Percentiles rank a stretch among this genome's conserved stretches.
phyloP scores from a whole-genome alignment of 148 eudicot genomes.

The Selenicereus undatus region DNA sequence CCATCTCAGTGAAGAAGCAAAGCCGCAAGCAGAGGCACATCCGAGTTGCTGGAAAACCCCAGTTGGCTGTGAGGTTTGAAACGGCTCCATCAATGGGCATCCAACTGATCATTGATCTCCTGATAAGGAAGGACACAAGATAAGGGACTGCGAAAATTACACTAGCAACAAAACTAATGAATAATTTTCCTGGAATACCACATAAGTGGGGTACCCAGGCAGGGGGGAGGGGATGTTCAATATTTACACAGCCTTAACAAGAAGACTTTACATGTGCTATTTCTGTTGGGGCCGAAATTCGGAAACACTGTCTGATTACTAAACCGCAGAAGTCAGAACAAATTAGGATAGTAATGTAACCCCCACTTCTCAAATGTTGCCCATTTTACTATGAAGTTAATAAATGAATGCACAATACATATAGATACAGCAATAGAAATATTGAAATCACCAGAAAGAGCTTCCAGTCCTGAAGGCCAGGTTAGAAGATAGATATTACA shows the following conservation, averaged over 20 bases:
- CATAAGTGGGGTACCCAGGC: background rate
- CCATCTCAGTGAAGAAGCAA: background rate
- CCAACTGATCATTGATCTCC: slow-evolving; percentile 22
- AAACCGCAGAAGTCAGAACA: too few relatives aligned
- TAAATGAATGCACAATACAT: background rate
- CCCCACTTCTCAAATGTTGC: too few relatives aligned
- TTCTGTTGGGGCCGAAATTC: too few relatives aligned
- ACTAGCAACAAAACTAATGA: background rate
- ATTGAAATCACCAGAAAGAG: slow-evolving; percentile 45
- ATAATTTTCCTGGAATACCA: background rate
- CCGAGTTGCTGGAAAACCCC: slow-evolving; percentile 19
- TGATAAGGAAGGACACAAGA: slow-evolving; percentile 2
- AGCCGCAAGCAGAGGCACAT: slow-evolving; percentile 18
- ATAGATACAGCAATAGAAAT: background rate
- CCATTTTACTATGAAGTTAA: background rate
- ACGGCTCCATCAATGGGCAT: slow-evolving; percentile 21
- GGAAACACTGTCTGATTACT: too few relatives aligned
- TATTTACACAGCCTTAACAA: too few relatives aligned
- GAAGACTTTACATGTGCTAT: too few relatives aligned
- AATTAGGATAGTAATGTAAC: too few relatives aligned
- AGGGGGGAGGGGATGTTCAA: too few relatives aligned
- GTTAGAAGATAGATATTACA: slow-evolving; percentile 26
- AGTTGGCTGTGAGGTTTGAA: slow-evolving; percentile 16
- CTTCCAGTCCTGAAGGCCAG: slow-evolving; percentile 30
- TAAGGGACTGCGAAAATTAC: background rate